Conservation (phyloP, 2,329 filamentous ascomycete genomes). For the Xylaria sp. region DNA sequence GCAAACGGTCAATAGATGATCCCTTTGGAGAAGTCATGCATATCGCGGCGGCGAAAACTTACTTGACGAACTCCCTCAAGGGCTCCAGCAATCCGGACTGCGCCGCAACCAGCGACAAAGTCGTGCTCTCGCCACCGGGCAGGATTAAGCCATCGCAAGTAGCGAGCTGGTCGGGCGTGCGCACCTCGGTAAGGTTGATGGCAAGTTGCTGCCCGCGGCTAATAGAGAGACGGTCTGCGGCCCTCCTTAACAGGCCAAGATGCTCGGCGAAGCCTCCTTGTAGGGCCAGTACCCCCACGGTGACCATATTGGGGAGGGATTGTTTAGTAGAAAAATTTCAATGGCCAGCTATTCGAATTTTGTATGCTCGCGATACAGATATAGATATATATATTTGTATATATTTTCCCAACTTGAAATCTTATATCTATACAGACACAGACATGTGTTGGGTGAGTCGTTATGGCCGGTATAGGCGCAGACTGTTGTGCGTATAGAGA, state of each 20-base stretch:
- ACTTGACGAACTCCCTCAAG: conserved; percentile 91
- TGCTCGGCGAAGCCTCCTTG: conserved; percentile 96
- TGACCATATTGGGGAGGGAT: conserved; percentile 51
- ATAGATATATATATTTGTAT: background rate
- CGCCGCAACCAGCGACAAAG: conserved; percentile 88
- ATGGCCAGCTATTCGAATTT: background rate
- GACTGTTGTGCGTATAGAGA: background rate
- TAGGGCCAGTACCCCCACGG: conserved; percentile 75
- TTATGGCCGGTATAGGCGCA: background rate
- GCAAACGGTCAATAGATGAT: background rate
- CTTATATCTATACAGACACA: no score
- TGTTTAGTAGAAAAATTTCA: background rate
- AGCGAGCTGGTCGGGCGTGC: conserved; percentile 76
- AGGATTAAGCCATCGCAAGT: conserved; percentile 86
- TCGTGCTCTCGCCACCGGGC: conserved; percentile 94
- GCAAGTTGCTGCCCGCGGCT: conserved; percentile 4
- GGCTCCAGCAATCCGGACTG: conserved; percentile 85
- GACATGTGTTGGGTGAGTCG: background rate
- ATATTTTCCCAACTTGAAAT: background rate
- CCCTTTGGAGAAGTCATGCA: background rate
- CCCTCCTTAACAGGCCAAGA: conserved; percentile 77
- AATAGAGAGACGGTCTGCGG: conserved; percentile 63
- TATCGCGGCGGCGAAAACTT: conserved; percentile 48
- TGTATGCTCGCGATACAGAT: background rate
- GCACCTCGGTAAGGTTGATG: conserved; percentile 74